These are phyloP conservation scores for Pseudopithomyces chartarum DNA, from an alignment of 2,329 filamentous ascomycete genomes.

Conservation along the genomic window DNA sequence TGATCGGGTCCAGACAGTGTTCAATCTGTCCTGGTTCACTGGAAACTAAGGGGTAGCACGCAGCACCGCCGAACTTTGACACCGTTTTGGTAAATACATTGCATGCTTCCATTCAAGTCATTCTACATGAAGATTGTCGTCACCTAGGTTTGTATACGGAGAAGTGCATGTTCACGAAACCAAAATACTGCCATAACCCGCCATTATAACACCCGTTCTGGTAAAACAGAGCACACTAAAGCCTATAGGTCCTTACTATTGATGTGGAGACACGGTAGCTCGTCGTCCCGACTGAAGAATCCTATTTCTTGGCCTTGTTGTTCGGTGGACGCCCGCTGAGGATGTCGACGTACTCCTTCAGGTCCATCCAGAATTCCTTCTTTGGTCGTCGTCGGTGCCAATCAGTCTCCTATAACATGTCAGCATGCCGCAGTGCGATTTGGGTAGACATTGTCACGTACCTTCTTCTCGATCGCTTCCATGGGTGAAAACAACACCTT, in stretches of 20 bases:
- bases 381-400: slow-evolving; percentile 89
- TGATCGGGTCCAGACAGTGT: too few species aligned
- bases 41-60: not conserved
- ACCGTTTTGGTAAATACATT: not conserved
- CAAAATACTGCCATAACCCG: not conserved
- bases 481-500: slow-evolving; percentile 87
- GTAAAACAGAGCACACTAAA: not conserved
- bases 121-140: not conserved
- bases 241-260: not conserved
- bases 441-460: not conserved
- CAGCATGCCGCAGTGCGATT: not conserved
- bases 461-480: slow-evolving; percentile 73
- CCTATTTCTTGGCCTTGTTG: not conserved
- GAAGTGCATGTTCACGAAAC: not conserved
- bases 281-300: not conserved
- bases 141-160: not conserved
- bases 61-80: not conserved
- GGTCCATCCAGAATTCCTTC: slow-evolving; percentile 80
- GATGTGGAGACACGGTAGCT: not conserved
- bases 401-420: slow-evolving; percentile 70
- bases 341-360: slow-evolving; percentile 83
- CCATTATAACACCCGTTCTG: not conserved
- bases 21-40: too few species aligned
- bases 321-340: slow-evolving; percentile 64
- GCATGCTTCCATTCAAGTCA: not conserved